phyloP scores from a whole-genome alignment of 371 early-diverging fungal species.

The Circinella umbellata region DNA sequence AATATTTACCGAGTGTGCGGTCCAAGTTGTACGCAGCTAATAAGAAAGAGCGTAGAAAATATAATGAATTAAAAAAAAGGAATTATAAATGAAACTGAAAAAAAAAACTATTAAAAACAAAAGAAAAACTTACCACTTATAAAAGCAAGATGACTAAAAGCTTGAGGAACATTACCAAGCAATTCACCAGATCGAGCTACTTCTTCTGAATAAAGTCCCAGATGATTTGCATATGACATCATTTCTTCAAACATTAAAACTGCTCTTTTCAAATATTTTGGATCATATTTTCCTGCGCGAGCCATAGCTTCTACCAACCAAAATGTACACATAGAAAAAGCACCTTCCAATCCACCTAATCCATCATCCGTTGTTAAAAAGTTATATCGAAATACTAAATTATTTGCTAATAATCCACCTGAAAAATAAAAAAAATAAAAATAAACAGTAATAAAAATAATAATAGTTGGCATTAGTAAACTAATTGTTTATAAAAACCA shows the following conservation, averaged over 20 bases:
- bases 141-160: constrained; percentile 80
- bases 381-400: constrained; percentile 78
- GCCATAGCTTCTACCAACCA: constrained; percentile 87
- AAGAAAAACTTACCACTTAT: constrained; percentile 59
- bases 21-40: constrained; percentile 81
- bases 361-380: constrained; percentile 61
- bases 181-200: constrained; percentile 73
- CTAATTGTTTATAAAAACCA: no score
- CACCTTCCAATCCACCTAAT: constrained; percentile 66
- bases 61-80: not conserved
- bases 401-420: constrained; percentile 76
- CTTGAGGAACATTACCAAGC: constrained; percentile 87
- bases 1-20: constrained; percentile 38
- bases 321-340: constrained; percentile 86
- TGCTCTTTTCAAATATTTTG: constrained; percentile 61
- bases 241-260: constrained; percentile 79
- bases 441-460: no score
- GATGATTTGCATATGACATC: constrained; percentile 76
- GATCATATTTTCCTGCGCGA: constrained; percentile 75
- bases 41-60: constrained; percentile 3
- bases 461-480: no score
- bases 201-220: constrained; percentile 79
- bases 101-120: not conserved
- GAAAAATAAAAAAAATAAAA: not conserved
- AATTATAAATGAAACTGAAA: not conserved